These are phyloP conservation scores for Talaromyces sp. DNA, from an alignment of 2,329 filamentous ascomycete species.

Conservation along the genomic window DNA sequence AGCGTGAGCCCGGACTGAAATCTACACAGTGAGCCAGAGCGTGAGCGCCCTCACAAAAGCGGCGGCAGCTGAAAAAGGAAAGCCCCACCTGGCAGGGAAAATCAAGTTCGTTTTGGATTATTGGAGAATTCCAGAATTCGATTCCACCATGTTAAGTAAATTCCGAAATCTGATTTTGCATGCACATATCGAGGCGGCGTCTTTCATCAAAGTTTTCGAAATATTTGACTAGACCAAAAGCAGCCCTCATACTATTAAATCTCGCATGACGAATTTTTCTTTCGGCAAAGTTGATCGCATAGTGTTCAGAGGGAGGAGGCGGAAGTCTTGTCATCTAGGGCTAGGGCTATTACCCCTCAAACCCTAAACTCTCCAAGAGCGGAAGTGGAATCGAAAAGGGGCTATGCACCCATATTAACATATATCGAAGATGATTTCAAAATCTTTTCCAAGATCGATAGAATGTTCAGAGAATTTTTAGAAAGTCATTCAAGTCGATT, in stretches of 20 bases:
- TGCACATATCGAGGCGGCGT: background rate
- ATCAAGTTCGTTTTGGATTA: too few species aligned
- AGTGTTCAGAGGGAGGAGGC: background rate
- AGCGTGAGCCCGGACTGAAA: too few species aligned
- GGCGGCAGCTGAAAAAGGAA: too few species aligned
- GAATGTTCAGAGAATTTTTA: background rate
- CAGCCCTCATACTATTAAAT: background rate
- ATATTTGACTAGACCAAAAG: background rate
- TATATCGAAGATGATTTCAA: background rate
- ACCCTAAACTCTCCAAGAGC: background rate
- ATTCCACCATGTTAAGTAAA: background rate
- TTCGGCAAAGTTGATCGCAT: background rate
- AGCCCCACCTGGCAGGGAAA: too few species aligned
- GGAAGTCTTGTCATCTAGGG: background rate
- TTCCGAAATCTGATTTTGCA: background rate
- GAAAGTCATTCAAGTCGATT: background rate
- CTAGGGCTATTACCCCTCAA: background rate
- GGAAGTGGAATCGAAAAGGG: background rate
- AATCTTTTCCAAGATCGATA: fast-evolving
- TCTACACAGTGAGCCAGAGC: too few species aligned
- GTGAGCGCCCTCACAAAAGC: too few species aligned
- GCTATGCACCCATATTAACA: background rate
- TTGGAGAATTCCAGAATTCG: background rate
- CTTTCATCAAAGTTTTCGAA: background rate
- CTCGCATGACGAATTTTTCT: background rate